Conservation (phyloP, 2,329 filamentous ascomycete genomes). For the Lecanoromycetidae sp. region DNA sequence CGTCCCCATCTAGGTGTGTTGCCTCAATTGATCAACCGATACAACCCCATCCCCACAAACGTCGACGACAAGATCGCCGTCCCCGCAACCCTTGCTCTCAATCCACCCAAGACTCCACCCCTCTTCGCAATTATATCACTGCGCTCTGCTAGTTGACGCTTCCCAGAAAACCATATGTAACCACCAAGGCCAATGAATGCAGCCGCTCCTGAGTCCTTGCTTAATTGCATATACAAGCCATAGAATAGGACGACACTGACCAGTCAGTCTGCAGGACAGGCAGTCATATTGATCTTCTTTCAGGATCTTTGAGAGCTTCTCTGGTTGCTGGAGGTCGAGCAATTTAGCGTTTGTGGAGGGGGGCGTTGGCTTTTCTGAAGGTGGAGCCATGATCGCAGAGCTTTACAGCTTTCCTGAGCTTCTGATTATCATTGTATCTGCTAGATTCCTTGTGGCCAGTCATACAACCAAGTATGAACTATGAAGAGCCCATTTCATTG, state of each 20-base stretch:
- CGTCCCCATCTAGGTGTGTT: not conserved
- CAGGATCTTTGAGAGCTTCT: constrained; percentile 19
- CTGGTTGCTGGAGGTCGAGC: constrained; percentile 16
- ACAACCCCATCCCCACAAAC: constrained; percentile 58
- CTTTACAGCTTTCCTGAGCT: no score
- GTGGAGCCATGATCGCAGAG: not conserved
- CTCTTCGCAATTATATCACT: constrained; percentile 51
- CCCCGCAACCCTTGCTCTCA: constrained; percentile 56
- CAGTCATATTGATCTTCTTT: constrained; percentile 21
- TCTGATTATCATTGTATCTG: no score
- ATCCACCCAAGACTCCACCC: constrained; percentile 59
- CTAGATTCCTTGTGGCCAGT: no score
- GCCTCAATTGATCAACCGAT: constrained; percentile 46
- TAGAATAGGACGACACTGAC: not conserved
- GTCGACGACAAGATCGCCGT: constrained; percentile 56
- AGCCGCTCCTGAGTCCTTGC: constrained; percentile 48
- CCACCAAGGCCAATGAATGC: constrained; percentile 64
- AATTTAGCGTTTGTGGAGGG: constrained; percentile 8
- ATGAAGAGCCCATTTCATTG: no score
- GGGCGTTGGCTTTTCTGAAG: not conserved
- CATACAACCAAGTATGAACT: no score
- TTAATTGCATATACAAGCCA: not conserved
- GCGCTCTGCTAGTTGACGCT: constrained; percentile 56
- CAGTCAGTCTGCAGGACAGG: constrained; percentile 16
- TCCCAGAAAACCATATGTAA: constrained; percentile 68